These are phyloP conservation scores for Geranomyces michiganensis DNA, from an alignment of 192 early-diverging fungal genomes.

Conservation along the genomic window DNA sequence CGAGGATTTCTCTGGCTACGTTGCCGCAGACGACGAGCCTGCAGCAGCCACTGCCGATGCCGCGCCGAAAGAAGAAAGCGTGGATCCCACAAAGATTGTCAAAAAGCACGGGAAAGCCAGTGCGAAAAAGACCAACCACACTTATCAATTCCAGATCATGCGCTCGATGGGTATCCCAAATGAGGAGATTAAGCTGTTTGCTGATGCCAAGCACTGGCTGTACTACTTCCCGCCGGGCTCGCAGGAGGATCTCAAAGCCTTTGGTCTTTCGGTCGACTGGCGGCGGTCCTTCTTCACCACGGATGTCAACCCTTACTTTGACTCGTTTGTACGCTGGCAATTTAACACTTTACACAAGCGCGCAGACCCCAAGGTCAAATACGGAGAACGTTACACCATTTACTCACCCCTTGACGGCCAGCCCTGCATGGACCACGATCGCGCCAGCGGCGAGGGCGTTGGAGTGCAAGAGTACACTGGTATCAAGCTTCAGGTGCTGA, in stretches of 20 bases:
- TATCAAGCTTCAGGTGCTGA: constrained; percentile 85
- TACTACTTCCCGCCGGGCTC: constrained; percentile 91
- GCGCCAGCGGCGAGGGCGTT: constrained; percentile 88
- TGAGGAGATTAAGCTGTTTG: constrained; percentile 91
- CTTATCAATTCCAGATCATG: constrained; percentile 99
- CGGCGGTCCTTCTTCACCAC: constrained; percentile 97
- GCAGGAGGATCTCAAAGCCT: constrained; percentile 75
- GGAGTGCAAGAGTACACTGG: constrained; percentile 95
- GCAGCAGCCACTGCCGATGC: not conserved
- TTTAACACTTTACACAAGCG: constrained; percentile 83
- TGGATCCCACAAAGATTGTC: constrained; percentile 64
- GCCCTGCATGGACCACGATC: constrained; percentile 99
- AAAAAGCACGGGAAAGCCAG: constrained; percentile 83
- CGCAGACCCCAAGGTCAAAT: constrained; percentile 77
- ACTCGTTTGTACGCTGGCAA: constrained; percentile 98
- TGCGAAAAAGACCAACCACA: constrained; percentile 80
- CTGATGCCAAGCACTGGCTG: constrained; percentile 89
- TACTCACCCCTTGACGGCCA: constrained; percentile 94
- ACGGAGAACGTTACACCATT: constrained; percentile 96
- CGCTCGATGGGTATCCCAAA: constrained; percentile 79
- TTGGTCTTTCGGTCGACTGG: constrained; percentile 80
- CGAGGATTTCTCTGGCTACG: constrained; percentile 63
- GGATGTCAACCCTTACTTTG: constrained; percentile 97
- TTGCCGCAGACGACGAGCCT: constrained; percentile 10
- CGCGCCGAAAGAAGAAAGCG: constrained; percentile 30